These are phyloP conservation scores for Chaetomiaceae sp. DNA, from an alignment of 2,329 filamentous ascomycete genomes.

Conservation along the genomic window DNA sequence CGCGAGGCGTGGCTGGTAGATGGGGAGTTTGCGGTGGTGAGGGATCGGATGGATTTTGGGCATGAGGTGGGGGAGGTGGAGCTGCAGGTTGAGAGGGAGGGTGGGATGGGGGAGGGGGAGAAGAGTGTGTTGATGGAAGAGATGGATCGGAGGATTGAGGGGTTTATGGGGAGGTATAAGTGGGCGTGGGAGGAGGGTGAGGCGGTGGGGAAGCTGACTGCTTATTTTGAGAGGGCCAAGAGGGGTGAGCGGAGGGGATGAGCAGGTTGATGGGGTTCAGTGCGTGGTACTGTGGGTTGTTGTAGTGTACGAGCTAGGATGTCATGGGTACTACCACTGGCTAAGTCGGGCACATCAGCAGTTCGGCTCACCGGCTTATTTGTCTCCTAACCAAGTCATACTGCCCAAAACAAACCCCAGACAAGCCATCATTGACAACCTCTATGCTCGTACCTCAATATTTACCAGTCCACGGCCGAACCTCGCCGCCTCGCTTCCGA, in stretches of 20 bases:
- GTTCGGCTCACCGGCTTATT: too few relatives aligned
- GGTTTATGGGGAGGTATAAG: constrained; percentile 15
- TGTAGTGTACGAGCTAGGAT: too few relatives aligned
- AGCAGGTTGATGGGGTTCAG: neutral
- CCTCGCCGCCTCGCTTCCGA: neutral
- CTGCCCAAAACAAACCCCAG: too few relatives aligned
- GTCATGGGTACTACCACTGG: too few relatives aligned
- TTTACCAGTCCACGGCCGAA: too few relatives aligned
- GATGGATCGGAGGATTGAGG: constrained; percentile 14
- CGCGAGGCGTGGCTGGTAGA: constrained; percentile 12
- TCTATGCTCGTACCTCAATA: too few relatives aligned
- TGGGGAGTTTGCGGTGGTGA: constrained; percentile 13
- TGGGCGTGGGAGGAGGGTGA: constrained; percentile 12
- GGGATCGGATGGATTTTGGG: constrained; percentile 16
- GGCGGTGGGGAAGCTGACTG: constrained; percentile 14
- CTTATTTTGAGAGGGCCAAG: constrained; percentile 15
- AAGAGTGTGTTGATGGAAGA: constrained; percentile 14
- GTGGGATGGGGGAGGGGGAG: neutral
- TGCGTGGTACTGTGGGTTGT: neutral
- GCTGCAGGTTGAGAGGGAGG: constrained; percentile 6
- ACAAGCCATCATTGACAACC: too few relatives aligned
- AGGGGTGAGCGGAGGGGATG: neutral
- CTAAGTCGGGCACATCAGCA: too few relatives aligned
- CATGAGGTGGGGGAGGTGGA: constrained; percentile 18
- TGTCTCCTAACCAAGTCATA: too few relatives aligned